Evolutionary conservation across 176 grass and related monocot genomes (phyloP).

Genomic region (Luzula sylvatica): DNA sequence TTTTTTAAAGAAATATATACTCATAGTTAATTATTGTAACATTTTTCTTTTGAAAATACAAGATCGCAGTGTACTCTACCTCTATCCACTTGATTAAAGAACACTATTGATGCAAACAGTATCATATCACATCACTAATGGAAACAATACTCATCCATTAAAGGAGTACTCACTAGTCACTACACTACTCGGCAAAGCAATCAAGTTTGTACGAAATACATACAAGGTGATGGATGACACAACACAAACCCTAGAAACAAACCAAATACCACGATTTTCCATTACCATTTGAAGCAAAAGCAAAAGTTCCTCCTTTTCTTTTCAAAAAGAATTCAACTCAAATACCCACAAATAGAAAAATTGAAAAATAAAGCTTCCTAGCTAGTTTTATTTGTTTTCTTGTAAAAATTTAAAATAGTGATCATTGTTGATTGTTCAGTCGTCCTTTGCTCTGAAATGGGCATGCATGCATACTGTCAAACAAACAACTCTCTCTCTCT

Average conservation of each 20-base stretch:
- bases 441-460: background rate
- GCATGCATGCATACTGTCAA: background rate
- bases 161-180: conserved; percentile 9
- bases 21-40: too few species aligned
- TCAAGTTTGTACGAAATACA: background rate
- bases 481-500: too few species aligned
- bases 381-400: background rate
- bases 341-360: background rate
- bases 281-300: conserved; percentile 10
- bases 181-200: background rate
- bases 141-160: background rate
- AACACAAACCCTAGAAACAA: conserved; percentile 7
- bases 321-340: background rate
- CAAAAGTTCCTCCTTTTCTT: background rate
- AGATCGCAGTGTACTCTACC: too few species aligned
- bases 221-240: too few species aligned
- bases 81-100: background rate
- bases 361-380: background rate
- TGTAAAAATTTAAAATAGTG: background rate
- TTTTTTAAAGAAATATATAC: too few species aligned
- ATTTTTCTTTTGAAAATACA: too few species aligned
- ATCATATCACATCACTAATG: conserved; percentile 10
- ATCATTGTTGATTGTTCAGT: background rate
- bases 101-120: conserved; percentile 7
- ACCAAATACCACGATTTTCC: background rate